Base-by-base conservation (phyloP, 192 early-diverging fungal species). In the Chytriomyces sp. region DNA sequence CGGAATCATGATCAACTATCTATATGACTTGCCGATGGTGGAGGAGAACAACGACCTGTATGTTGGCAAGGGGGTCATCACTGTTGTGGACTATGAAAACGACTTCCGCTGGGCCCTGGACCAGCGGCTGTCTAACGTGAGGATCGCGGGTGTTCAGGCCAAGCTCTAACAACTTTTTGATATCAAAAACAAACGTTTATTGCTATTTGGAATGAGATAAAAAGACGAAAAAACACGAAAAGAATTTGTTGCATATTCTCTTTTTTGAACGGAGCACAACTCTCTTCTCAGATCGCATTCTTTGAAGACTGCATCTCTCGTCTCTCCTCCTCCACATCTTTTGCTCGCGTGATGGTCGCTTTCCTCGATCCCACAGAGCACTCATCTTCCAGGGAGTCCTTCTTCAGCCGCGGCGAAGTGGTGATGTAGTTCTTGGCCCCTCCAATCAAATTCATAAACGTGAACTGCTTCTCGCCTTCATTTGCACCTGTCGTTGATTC, bases 1-100 rank as follows among this genome's bases (percentile, higher is more conserved):
- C 73, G 95, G 94, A 3, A 91, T 98, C 60, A 98, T 98, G 97
- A 88, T 94, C 60, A 97, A 98, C 46, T 67, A 67, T 44, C 45
- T 67, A 44, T 67, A 67, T 23, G 66, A 67, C 13, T 73, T 93
- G 49, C 84, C 88, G 46, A 82, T 87, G 23, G 85, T 97, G 67
- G 95, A 96, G 80, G 81, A 82, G 62, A 96, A 98, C 86, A 95
- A 95, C 73, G 85, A 93, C 79, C 35, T 57, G 28, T 87, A 87
- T 67, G 63, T 86, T 43, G 66, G 84, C 44, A 77, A 86, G 48
- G 85, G 85, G 26, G 73, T 60, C 18, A 77, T 87, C n/a, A 16
- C 75, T 23, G 70, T 86, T 26, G 5, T 80, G 20, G 68, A 82
- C 13, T 75, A 77, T 13, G 68, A 69, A 10, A 35, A 77, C n/a